phyloP scores from a whole-genome alignment of 768 basidiomycete species.

The Tulasnella sp. region DNA sequence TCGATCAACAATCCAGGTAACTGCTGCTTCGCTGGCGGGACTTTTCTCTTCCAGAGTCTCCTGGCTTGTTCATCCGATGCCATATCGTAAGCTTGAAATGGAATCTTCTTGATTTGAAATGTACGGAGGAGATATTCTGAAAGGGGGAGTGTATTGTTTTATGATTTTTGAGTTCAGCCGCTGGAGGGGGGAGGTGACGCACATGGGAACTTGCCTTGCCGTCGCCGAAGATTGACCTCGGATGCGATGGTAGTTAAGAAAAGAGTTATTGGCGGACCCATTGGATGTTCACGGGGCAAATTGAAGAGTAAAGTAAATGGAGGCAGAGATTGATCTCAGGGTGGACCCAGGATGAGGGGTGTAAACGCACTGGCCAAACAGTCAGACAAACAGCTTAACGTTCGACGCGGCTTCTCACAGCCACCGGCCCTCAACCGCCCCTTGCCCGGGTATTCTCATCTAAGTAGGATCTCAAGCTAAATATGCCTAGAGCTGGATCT shows the following conservation, averaged over 20 bases:
- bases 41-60: slow-evolving; percentile 68
- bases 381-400: no score
- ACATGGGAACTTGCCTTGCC: slow-evolving; percentile 64
- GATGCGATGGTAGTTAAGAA: slow-evolving; percentile 86
- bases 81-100: slow-evolving; percentile 71
- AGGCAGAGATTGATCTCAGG: neutral
- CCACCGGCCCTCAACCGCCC: neutral
- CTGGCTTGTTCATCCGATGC: slow-evolving; percentile 79
- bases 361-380: neutral
- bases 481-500: slow-evolving; percentile 1
- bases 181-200: neutral
- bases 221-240: slow-evolving; percentile 62
- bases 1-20: slow-evolving; percentile 78
- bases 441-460: neutral
- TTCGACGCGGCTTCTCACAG: no score
- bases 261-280: slow-evolving; percentile 65
- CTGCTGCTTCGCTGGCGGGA: slow-evolving; percentile 74
- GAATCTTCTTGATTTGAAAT: slow-evolving; percentile 77
- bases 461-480: no score
- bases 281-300: neutral
- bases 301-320: neutral
- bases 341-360: neutral
- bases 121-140: slow-evolving; percentile 73
- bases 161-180: neutral
- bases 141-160: neutral